Conservation (phyloP, 495 filamentous ascomycete species). For the Neurospora discreta region DNA sequence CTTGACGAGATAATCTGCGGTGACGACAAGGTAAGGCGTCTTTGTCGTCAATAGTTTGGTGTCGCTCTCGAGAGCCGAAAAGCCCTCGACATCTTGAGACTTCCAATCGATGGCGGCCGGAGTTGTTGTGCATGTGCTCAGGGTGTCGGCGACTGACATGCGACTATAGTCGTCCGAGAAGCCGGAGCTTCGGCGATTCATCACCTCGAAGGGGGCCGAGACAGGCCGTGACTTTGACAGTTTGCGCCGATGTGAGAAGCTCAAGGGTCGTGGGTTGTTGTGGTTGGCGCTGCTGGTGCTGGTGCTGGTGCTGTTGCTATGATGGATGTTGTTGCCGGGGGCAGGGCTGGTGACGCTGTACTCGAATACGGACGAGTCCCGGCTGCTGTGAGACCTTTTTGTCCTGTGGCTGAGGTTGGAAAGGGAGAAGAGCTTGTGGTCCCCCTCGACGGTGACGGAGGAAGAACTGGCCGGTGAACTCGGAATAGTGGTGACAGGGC, state of each 20-base stretch:
- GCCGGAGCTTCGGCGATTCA: conserved; percentile 14
- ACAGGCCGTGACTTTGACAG: conserved; percentile 17
- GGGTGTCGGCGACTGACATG: conserved; percentile 14
- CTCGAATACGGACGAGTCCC: conserved; percentile 1
- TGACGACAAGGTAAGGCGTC: conserved; percentile 85
- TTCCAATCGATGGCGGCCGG: conserved; percentile 18
- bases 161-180: conserved; percentile 18
- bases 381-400: conserved; percentile 15
- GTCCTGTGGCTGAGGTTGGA: conserved; percentile 12
- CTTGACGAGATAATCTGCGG: conserved; percentile 68
- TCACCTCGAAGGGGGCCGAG: conserved; percentile 7
- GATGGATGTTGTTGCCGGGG: neutral
- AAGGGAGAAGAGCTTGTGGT: conserved; percentile 17
- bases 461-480: conserved; percentile 15
- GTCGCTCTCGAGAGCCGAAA: conserved; percentile 72
- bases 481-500: conserved; percentile 6
- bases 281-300: conserved; percentile 1
- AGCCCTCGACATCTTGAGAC: conserved; percentile 32
- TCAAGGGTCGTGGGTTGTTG: neutral
- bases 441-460: conserved; percentile 5
- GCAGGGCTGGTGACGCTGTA: conserved; percentile 1
- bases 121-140: conserved; percentile 3
- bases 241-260: conserved; percentile 6
- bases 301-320: neutral
- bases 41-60: conserved; percentile 73